Evolutionary conservation across 805 yeast genomes (phyloP).

Genomic region (Candida qinlingensis): DNA sequence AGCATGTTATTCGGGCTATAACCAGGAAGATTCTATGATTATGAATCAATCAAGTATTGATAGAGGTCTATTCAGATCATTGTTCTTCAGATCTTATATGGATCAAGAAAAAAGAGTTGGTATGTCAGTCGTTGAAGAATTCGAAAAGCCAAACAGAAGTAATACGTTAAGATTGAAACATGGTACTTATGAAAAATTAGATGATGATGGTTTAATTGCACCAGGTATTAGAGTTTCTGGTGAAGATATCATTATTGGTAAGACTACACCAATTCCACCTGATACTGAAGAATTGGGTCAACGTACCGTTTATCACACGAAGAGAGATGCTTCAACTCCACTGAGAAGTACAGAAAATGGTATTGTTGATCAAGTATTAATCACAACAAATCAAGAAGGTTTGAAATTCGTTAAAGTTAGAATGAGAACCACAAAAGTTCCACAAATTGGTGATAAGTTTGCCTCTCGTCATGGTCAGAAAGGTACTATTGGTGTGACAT

Average conservation of each 20-base stretch:
- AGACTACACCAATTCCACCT: conserved; percentile 98
- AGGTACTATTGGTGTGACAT: conserved; percentile 99
- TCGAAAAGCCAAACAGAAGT: conserved; percentile 93
- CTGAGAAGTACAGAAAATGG: conserved; percentile 95
- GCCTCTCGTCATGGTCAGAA: conserved; percentile 99
- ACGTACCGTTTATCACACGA: conserved; percentile 96
- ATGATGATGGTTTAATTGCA: conserved; percentile 95
- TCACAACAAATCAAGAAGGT: conserved; percentile 98
- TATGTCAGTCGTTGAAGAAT: conserved; percentile 96
- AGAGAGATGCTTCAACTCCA: conserved; percentile 98
- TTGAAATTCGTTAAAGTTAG: conserved; percentile 95
- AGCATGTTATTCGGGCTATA: conserved; percentile 96
- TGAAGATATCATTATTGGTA: conserved; percentile 97
- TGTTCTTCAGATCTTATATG: conserved; percentile 96
- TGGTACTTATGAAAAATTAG: conserved; percentile 96
- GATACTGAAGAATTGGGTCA: conserved; percentile 98
- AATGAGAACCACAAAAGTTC: conserved; percentile 97
- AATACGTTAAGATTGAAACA: conserved; percentile 94
- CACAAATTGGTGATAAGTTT: conserved; percentile 98
- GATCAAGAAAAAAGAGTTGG: conserved; percentile 98
- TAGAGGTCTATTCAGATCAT: conserved; percentile 90
- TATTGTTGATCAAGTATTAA: conserved; percentile 94
- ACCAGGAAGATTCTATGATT: conserved; percentile 99
- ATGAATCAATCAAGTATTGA: conserved; percentile 98
- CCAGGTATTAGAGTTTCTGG: conserved; percentile 99